These are phyloP conservation scores for Aspergillus uvarum DNA, from an alignment of 2,329 filamentous ascomycete species.

Conservation along the genomic window DNA sequence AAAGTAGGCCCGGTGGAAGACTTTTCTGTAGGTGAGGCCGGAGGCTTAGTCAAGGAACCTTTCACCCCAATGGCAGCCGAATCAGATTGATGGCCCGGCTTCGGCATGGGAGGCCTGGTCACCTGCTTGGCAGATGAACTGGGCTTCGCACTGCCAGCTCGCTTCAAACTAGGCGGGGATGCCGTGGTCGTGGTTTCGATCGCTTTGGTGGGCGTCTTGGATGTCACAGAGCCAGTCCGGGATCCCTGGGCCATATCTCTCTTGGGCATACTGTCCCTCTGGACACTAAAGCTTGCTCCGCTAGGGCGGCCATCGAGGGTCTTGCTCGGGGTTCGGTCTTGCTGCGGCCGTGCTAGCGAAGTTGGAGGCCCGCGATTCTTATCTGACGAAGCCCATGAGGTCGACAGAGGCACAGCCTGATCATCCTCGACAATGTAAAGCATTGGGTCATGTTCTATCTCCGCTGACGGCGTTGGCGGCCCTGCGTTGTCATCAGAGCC, in stretches of 20 bases:
- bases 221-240: neutral
- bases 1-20: slow-evolving; percentile 17
- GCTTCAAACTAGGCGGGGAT: slow-evolving; percentile 7
- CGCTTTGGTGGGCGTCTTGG: neutral
- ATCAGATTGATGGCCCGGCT: slow-evolving; percentile 26
- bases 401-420: slow-evolving; percentile 6
- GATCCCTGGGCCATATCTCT: neutral
- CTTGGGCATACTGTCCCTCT: slow-evolving; percentile 2
- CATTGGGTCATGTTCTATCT: slow-evolving; percentile 19
- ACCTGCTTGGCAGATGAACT: slow-evolving; percentile 10
- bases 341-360: neutral
- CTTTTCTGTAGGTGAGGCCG: slow-evolving; percentile 5
- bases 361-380: slow-evolving; percentile 1
- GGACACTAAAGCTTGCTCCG: neutral
- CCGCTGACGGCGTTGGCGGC: slow-evolving; percentile 27
- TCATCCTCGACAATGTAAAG: slow-evolving; percentile 10
- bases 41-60: neutral
- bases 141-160: slow-evolving; percentile 24
- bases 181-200: slow-evolving; percentile 1
- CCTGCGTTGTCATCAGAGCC: slow-evolving; percentile 29
- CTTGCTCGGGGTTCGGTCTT: neutral
- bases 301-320: neutral
- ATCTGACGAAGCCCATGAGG: slow-evolving; percentile 3
- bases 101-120: slow-evolving; percentile 13
- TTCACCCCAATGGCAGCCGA: slow-evolving; percentile 10